These are phyloP conservation scores for Fremontodendron californicum DNA, from an alignment of 345 rosid species.

Conservation along the genomic window DNA sequence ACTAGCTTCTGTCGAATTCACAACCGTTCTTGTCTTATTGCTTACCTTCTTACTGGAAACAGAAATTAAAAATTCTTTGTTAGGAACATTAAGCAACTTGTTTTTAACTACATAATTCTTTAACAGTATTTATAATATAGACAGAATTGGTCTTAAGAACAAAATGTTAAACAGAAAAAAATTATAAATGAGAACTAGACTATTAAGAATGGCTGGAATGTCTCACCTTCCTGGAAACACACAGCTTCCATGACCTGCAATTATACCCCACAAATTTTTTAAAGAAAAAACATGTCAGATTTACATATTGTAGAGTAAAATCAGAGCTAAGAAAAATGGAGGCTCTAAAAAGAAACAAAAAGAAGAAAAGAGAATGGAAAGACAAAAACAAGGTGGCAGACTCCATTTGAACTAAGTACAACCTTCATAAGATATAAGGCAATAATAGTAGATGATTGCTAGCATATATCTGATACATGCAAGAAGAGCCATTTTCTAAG, in stretches of 20 bases:
- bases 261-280: slow-evolving; percentile 10
- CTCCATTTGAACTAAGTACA: too few relatives aligned
- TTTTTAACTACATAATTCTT: slow-evolving; percentile 3
- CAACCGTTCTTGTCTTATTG: slow-evolving; percentile 52
- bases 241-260: slow-evolving; percentile 88
- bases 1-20: slow-evolving; percentile 48
- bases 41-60: slow-evolving; percentile 66
- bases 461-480: background rate
- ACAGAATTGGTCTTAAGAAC: background rate
- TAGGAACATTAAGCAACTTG: slow-evolving; percentile 1
- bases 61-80: background rate
- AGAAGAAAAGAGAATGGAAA: too few relatives aligned
- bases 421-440: too few relatives aligned
- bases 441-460: slow-evolving; percentile 19
- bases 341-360: too few relatives aligned
- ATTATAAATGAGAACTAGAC: background rate
- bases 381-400: too few relatives aligned
- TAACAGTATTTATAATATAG: background rate
- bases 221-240: slow-evolving; percentile 91
- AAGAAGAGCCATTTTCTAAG: slow-evolving; percentile 9
- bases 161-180: background rate
- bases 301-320: background rate
- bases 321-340: background rate
- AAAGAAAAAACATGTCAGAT: slow-evolving; percentile 15
- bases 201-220: background rate